A percentile compares a stretch with the other conserved stretches of the same genome.
Evolutionary conservation across 805 yeast genomes (phyloP).

Genomic region (Barnettozyma vustinii): DNA sequence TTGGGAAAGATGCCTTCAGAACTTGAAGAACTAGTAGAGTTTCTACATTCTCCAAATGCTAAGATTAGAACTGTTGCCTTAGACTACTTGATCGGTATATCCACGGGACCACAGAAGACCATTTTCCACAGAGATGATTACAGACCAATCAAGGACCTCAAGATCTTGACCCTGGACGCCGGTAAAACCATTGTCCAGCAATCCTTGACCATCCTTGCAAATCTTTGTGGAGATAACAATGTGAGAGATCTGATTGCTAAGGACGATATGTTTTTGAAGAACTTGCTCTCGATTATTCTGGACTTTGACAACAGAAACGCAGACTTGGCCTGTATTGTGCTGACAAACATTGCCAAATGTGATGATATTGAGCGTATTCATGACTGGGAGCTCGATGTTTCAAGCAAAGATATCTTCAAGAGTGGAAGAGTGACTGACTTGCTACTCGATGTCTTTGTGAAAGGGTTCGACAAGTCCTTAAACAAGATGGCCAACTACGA

Average conservation of each 20-base stretch:
- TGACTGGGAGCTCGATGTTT: constrained; percentile 29
- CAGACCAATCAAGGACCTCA: constrained; percentile 69
- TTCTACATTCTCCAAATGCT: constrained; percentile 76
- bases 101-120: constrained; percentile 61
- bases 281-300: constrained; percentile 43
- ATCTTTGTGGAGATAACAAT: constrained; percentile 65
- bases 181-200: constrained; percentile 54
- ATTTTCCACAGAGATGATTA: constrained; percentile 68
- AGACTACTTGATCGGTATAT: constrained; percentile 75
- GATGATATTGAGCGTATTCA: constrained; percentile 55
- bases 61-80: constrained; percentile 80
- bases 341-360: constrained; percentile 81
- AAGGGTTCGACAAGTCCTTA: constrained; percentile 67
- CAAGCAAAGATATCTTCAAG: constrained; percentile 47
- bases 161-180: constrained; percentile 47
- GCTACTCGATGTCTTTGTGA: constrained; percentile 83
- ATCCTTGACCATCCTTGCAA: constrained; percentile 75
- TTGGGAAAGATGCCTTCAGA: constrained; percentile 39
- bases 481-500: constrained; percentile 74
- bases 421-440: constrained; percentile 64
- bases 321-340: constrained; percentile 75
- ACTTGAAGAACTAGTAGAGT: constrained; percentile 62
- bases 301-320: constrained; percentile 59
- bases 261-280: constrained; percentile 52
- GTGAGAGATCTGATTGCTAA: constrained; percentile 62